phyloP scores from a whole-genome alignment of 805 yeast genomes.

The Metschnikowia lunata region DNA sequence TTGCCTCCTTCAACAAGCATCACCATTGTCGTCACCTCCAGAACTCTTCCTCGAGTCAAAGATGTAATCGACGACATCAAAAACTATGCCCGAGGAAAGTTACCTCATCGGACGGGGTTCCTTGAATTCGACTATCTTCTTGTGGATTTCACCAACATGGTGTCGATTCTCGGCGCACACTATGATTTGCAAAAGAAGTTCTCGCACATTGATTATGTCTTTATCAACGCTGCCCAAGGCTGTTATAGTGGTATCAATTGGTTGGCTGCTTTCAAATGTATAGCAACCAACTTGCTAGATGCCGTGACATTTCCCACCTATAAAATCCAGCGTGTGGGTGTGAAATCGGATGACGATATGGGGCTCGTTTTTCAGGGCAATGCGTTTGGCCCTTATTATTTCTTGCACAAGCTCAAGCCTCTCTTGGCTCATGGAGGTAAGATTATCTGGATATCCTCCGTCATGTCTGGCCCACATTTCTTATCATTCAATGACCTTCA shows the following conservation, averaged over 20 bases:
- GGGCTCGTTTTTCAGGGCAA: constrained; percentile 92
- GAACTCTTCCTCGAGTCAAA: constrained; percentile 81
- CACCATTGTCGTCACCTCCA: constrained; percentile 82
- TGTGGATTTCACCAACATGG: constrained; percentile 89
- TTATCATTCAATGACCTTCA: constrained; percentile 74
- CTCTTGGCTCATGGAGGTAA: constrained; percentile 59
- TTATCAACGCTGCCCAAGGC: constrained; percentile 88
- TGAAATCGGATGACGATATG: constrained; percentile 68
- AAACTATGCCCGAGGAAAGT: constrained; percentile 26
- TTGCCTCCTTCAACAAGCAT: constrained; percentile 51
- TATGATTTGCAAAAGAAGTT: constrained; percentile 66
- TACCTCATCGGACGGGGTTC: constrained; percentile 43
- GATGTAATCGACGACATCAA: constrained; percentile 56
- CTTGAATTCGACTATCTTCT: constrained; percentile 84
- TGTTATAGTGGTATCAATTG: constrained; percentile 85
- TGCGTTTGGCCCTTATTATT: constrained; percentile 92
- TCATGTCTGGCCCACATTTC: constrained; percentile 73
- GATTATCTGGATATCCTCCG: constrained; percentile 80
- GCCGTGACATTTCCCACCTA: constrained; percentile 88
- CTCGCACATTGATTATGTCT: constrained; percentile 67
- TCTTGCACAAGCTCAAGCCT: constrained; percentile 62
- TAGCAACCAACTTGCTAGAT: constrained; percentile 59
- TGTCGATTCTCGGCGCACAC: constrained; percentile 70
- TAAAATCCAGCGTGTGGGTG: constrained; percentile 78
- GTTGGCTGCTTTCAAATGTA: constrained; percentile 68